Evolutionary conservation across 352 stramenopile species (phyloP), one percentile per base, ranked within the genome.

Genomic region (Globisporangium mamillatum): DNA sequence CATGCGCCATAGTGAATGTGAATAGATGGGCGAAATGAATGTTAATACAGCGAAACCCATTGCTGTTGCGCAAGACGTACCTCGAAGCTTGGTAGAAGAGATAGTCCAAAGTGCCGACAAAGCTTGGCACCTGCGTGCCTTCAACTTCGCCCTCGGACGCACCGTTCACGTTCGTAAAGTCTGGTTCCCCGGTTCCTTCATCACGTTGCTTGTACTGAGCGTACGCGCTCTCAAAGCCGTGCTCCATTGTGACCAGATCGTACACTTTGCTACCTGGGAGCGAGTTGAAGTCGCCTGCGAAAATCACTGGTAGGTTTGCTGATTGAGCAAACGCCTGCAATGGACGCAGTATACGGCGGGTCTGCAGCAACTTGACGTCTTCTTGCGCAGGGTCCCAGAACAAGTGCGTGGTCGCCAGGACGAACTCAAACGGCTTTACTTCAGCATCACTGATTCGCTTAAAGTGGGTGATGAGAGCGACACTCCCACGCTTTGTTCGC

Each of bases 221-320:
- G 69, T 93, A 95, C 3, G 88, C 85, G 20, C 86, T 94, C 1
- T 29, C 62, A 44, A 84, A 91, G 10, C 67, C 27, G 27, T 81
- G 67, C 4, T 69, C 63, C 1, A 58, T 67, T 5, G 75, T 86
- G 70, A 95, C 81, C 34, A 81, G 77, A 18, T 72, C 60, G 73
- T 92, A 93, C 61, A 95, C 88, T 63, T 82, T 75, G 56, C 86
- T 94, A 57, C 83, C 76, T 1, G 88, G 88, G 0, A 95, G 71
- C 41, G 88, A 95, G 73, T 95, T 95, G 68, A 93, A 94, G 73
- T 95, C 88, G 14, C 88, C 88, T 1, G 83, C 74, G 57, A 95
- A 86, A 29, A 95, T 77, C n/a, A 75, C 67, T 1, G 70, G 73
- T 18, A 80, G 46, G 38, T 75, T 61, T 46, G 75, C 27, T 1